Base-by-base conservation (phyloP, 306 rosid genomes). In the Abrus precatorius region DNA sequence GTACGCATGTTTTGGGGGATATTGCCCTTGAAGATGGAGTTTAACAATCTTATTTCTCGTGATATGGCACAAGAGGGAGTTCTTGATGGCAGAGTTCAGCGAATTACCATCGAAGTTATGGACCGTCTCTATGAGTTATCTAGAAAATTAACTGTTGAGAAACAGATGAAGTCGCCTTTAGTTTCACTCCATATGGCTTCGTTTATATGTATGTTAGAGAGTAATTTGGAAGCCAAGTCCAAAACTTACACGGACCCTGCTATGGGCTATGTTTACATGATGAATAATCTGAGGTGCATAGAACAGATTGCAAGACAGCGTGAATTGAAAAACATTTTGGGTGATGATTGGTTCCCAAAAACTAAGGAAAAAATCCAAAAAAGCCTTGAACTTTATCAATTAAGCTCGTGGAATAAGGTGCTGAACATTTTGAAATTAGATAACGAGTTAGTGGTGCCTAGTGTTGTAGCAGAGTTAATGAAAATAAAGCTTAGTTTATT, bases 281-380 rank as follows among this genome's bases (percentile, higher is more conserved):
- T 90, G 92, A 90, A 92, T 64, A 94, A 92, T 71, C 84, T 88
- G 41, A 75, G 85, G 60, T 92, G 88, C 82, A 87, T 90, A 50
- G 89, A 69, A 69, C 60, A 86, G 62, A 87, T 87, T 70, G 92
- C 83, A 27, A 88, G 75, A 59, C 89, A 85, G 27, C 79, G 80
- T 43, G 89, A 84, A 55, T 41, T 92, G 65, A 91, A 87, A 11
- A 75, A 73, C 1, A 38, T 40, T 40, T 61, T 92, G n/a, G 93
- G 91, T 3, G 5, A 53, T 86, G 73, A 90, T 87, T 62, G 92
- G 91, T 75, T 88, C 14, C 67, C 85, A 30, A 86, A 74, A 53
- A 90, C 90, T 87, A 60, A 71, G 0, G 84, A 75, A 0, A 92
- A 89, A 63, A 69, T 85, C 33, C 69, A 88, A n/a, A 87, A 86